Evolutionary conservation across 2,329 filamentous ascomycete species (phyloP), one percentile per base, ranked within the genome.

Genomic region (Fusarium praegraminearum): DNA sequence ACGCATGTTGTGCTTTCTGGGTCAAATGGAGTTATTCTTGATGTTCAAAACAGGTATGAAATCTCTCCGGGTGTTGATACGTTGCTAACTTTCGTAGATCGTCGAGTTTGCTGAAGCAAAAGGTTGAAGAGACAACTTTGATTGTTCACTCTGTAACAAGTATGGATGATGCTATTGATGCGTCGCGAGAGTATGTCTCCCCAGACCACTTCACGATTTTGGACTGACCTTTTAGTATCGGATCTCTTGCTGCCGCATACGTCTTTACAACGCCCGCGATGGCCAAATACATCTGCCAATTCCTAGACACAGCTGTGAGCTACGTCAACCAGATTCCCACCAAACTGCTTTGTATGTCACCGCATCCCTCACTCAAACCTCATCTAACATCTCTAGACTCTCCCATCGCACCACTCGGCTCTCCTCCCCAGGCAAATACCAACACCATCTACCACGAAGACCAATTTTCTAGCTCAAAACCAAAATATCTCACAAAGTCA

Each of bases 161-260:
- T 7, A 70, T 70, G 67, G 67, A 70, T 0, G 67, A 70, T 18
- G 67, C 67, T 1, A 70, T 70, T 1, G 67, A 70, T 3, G 18
- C 43, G 0, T 56, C 67, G 0, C 50, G 35, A 28, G 54, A 54
- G 67, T n/a, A n/a, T n/a, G n/a, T n/a, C n/a, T n/a, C n/a, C n/a
- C n/a, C n/a, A n/a, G n/a, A n/a, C n/a, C n/a, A n/a, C n/a, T n/a
- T n/a, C n/a, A n/a, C n/a, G n/a, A n/a, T n/a, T n/a, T n/a, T n/a
- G n/a, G n/a, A n/a, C n/a, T 60, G 26, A 47, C 41, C 0, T 15
- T 44, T 2, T 22, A 70, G 67, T 26, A 30, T 52, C 2, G 67
- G 67, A 15, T 50, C 57, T 12, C 12, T 70, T 0, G 45, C 57
- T 0, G 67, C 67, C 1, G 57, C 67, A 1, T 70, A 70, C 12